Base-by-base conservation (phyloP, 306 rosid genomes). In the Clitoria ternatea region DNA sequence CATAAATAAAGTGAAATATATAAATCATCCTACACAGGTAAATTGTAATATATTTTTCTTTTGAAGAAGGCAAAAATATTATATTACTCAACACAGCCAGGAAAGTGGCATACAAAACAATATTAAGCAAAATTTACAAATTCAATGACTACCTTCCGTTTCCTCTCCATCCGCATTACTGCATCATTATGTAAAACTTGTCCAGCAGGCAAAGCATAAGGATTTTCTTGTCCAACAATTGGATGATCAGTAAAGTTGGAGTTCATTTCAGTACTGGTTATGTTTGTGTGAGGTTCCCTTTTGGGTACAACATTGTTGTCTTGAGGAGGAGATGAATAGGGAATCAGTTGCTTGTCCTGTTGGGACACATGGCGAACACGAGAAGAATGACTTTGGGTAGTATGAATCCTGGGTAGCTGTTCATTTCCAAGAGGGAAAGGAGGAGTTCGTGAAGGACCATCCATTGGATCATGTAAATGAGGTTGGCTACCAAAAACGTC, bases 401-500 rank as follows among this genome's bases (percentile, higher is more conserved):
- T 80, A 75, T 86, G 93, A 76, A 61, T 64, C 77, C 89, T 86
- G 36, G 92, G 82, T 47, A 83, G 32, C 61, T 80, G 97, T 70
- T 95, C 99, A 86, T 79, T 87, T 68, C 90, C 90, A 42, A 60
- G 81, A 33, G 82, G 68, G 61, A 85, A 86, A 19, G 90, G 77
- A 26, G 87, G 77, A 26, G 87, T 75, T 88, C 99, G 85, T 24
- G 91, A 45, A 57, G 89, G 81, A 75, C 80, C 95, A 74, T 91
- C 99, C 43, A 80, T 72, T 50, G 92, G 72, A 78, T 84, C 88
- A 45, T 81, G 90, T 74, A 77, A 79, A 77, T 85, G 98, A 66
- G 94, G 75, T 67, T 79, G 96, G 59, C 82, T 53, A 66, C 95
- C 96, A 77, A 84, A 90, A 5, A 77, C 78, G 72, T 94, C 92